Evolutionary conservation across 345 rosid genomes (phyloP), one percentile per base, ranked within the genome.

Genomic region (Syzygium aqueum): DNA sequence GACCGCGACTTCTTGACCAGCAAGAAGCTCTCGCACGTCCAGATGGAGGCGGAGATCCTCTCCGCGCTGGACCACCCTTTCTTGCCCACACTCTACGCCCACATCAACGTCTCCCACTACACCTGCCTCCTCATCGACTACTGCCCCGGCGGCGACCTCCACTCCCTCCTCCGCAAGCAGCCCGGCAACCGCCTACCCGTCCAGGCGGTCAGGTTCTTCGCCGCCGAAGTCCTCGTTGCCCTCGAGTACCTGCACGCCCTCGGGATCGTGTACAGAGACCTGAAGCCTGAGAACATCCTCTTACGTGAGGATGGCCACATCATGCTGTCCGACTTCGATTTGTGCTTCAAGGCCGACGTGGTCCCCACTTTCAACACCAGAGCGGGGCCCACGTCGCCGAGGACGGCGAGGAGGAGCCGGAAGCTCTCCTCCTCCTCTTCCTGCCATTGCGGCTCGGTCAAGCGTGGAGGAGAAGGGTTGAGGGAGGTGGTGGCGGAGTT

Each of bases 101-200:
- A 91, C 61, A 90, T 94, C 87, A 93, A 95, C 23, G 97, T 91
- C 78, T 93, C 95, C 84, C 98, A 97, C 86, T 97, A 96, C 91
- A 94, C 96, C 15, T 96, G 98, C 85, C 94, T 97, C 88, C 92
- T 96, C 37, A 96, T 97, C 25, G 98, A 97, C 56, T 97, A 90
- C 90, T 96, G 98, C 84, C 93, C 99, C 21, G 96, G 95, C 43
- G 98, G 99, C 51, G 98, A 97, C 87, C 97, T 97, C 85, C 94
- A 96, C 84, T 93, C 95, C 86, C 96, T 95, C 88, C 93, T 96
- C 82, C 94, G 94, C 57, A 94, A 92, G 53, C 98, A 97, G 89
- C 94, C 95, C 37, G 90, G 93, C 46, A 92, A 91, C 86, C 92
- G 96, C 51, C 91, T 97, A 59, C 90, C 98, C 23, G 85, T 95